Base-by-base conservation (phyloP, 257 asterid species). In the Galeopsis tetrahit region DNA sequence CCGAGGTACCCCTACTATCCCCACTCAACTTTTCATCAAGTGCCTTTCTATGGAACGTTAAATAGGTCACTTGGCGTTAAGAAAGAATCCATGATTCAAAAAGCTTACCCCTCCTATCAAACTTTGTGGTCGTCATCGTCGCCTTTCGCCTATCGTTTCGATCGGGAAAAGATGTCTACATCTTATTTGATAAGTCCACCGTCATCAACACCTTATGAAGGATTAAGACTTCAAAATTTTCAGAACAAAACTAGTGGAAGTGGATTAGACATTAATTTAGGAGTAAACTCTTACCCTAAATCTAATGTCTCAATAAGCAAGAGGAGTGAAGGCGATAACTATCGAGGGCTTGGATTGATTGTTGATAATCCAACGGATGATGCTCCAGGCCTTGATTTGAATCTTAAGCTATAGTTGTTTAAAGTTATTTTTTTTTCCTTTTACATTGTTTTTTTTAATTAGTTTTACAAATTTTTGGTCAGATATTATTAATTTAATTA, bases 41-140 rank as follows among this genome's bases (percentile, higher is more conserved):
- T 70, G 28, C 82, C 88, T 4, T 66, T 46, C 9, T 71, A 77
- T 21, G 73, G 78, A 5, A 13, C 82, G 34, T 82, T 62, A 40
- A 75, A 63, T 21, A 78, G 80, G 67, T 53, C 82, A 2, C 84
- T 80, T 11, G 92, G 92, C 15, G 69, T 86, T 32, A 77, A 80
- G 74, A 7, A 71, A 0, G 84, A 81, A 14, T 83, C 88, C 5
- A 66, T 77, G 82, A 69, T 80, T 39, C 90, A 76, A 4, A 83
- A 85, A 59, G 78, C 82, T 49, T 74, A 79, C 56, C 32, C 84
- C n/a, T 32, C 84, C n/a, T 77, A 77, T 31, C 68, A 71, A 2
- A 58, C 72, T 8, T 75, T 79, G 0, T 80, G 80, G 86, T 10
- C 81, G 8, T 39, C 79, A 1, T 69, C 81, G 1, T 17, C 76